These are phyloP conservation scores for Clonostachys chloroleuca DNA, from an alignment of 2,329 filamentous ascomycete species.

Conservation along the genomic window DNA sequence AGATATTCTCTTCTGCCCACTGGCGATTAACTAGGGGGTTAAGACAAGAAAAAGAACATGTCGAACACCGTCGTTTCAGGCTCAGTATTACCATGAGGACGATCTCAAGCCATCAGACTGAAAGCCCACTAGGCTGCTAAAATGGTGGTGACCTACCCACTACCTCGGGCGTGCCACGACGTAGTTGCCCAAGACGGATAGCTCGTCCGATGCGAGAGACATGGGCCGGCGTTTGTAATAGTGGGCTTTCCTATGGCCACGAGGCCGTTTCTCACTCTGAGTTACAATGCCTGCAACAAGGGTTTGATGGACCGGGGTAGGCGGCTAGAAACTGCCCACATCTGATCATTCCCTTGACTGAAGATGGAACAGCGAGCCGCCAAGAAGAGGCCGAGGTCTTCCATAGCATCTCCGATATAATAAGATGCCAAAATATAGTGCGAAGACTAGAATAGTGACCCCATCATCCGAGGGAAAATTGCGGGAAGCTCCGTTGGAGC, in stretches of 20 bases:
- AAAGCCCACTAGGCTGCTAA: no score
- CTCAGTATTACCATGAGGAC: no score
- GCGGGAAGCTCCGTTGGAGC: no score
- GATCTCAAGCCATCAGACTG: no score
- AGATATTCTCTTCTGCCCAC: neutral
- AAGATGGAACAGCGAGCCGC: neutral
- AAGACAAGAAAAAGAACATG: no score
- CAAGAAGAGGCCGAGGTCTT: neutral
- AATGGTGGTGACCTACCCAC: no score
- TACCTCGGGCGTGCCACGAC: neutral
- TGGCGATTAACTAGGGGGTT: no score
- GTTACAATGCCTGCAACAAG: neutral
- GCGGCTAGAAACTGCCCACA: neutral
- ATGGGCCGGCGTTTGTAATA: neutral
- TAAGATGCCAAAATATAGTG: no score
- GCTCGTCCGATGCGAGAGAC: conserved; percentile 1
- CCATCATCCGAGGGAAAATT: no score
- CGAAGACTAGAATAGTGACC: no score
- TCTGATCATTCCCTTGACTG: neutral
- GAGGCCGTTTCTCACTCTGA: neutral
- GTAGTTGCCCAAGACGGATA: conserved; percentile 1
- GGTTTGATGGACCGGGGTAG: neutral
- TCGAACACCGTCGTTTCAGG: no score
- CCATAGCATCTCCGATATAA: neutral
- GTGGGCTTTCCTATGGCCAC: neutral